Evolutionary conservation across 352 stramenopile genomes (phyloP), one percentile per base, ranked within the genome.

Genomic region (Phytophthora sojae): DNA sequence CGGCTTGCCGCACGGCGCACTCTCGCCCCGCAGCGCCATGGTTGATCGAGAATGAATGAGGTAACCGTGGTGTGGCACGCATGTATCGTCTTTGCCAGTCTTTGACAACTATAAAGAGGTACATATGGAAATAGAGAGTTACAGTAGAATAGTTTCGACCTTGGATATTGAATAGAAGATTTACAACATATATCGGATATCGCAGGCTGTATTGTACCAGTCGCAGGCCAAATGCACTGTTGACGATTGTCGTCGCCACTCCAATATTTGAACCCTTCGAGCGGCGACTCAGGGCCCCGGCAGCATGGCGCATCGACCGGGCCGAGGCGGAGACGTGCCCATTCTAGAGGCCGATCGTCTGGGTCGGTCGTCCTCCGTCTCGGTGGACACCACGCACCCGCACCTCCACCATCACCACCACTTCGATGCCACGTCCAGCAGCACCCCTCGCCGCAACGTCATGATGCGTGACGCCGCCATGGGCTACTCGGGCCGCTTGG

Each of bases 341-440:
- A 80, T 80, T 55, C 58, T 82, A 17, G 72, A 82, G 30, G 67
- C 55, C 0, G 61, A 71, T 39, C 51, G 51, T 30, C 47, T 73
- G 0, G 52, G 52, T n/a, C 71, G 71, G 11, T 61, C 61, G 42
- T 79, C 71, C 19, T 79, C 67, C 29, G 67, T 79, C 25, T 71
- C 66, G 11, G 52, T 76, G 45, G 57, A 69, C 12, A 44, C 23
- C 8, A 59, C 57, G 29, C 53, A 53, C 30, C 45, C 47, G 5
- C 64, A 51, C 17, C n/a, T 6, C 7, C 47, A 61, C 7, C 29
- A 30, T 30, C 64, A 51, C 17, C n/a, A 6, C n/a, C 47, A 61
- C 7, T 75, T 69, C 42, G 57, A 76, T 4, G 61, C 52, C 8
- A 45, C 49, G 7, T 42, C 55, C n/a, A 75, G 56, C n/a, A 75